Base-by-base conservation (phyloP, 2,329 filamentous ascomycete species). In the Lachnellula cervina region DNA sequence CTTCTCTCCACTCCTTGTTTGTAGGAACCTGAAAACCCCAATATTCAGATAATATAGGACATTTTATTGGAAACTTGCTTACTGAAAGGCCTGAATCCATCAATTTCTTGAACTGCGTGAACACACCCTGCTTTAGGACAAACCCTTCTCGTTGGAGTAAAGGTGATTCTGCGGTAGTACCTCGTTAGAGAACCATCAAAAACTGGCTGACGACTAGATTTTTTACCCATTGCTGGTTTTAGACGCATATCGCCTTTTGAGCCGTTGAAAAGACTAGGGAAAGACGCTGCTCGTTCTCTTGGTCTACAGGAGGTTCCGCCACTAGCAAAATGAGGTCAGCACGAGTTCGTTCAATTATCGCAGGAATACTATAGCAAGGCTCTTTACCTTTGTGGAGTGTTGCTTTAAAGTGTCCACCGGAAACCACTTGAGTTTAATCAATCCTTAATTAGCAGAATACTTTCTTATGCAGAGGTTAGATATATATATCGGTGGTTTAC, bases 361-460 rank as follows among this genome's bases (percentile, higher is more conserved):
- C 9, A 40, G 37, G 14, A 40, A 28, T 16, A 16, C 5, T 14
- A 17, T 28, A 4, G 44, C n/a, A 14, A 23, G 13, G 2, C 23
- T 14, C 19, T 23, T 14, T 28, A 47, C 44, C 44, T 32, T 73
- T 67, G 62, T 77, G 75, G 2, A 71, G 64, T 1, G 75, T 77
- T 3, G 75, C 74, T 59, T 76, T 75, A 65, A 77, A 77, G 54
- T 76, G 72, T 0, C 75, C 75, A 3, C 75, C 75, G 1, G 74
- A 76, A 0, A 77, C 70, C 51, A 77, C 74, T 63, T 76, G 21
- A 32, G 28, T 11, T 32, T 32, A 4, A 32, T 32, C 28, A 28
- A 32, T 32, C 9, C 9, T 3, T 13, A 13, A 32, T 32, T 32
- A 32, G 28, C 9, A 11, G 28, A 32, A 4, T 32, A 13, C 28